These are phyloP conservation scores for Vitis amurensis DNA, from an alignment of 164 flowering plant species.

Conservation along the genomic window DNA sequence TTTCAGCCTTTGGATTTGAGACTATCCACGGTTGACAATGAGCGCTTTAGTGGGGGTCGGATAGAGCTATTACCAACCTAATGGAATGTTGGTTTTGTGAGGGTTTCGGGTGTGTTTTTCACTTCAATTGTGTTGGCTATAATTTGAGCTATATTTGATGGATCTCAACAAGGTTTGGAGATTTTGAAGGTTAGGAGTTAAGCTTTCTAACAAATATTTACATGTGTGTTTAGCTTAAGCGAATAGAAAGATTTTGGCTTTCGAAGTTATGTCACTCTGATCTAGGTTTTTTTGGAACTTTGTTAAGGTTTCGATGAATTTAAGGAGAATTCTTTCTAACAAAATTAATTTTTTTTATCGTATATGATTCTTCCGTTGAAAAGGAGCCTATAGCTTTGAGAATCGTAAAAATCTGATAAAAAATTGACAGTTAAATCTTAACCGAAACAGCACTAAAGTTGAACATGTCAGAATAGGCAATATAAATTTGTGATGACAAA, in stretches of 20 bases:
- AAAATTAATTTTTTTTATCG: background rate
- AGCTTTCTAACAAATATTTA: slow-evolving; percentile 38
- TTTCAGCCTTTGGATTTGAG: slow-evolving; percentile 29
- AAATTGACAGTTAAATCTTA: slow-evolving; percentile 9
- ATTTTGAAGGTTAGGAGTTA: slow-evolving; percentile 23
- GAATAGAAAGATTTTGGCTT: slow-evolving; percentile 14
- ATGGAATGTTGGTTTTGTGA: too few species aligned
- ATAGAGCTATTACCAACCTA: background rate
- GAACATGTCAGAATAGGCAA: slow-evolving; percentile 19
- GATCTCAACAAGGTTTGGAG: slow-evolving; percentile 28
- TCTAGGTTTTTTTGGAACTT: slow-evolving; percentile 13
- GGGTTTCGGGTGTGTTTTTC: slow-evolving; percentile 43
- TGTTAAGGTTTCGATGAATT: slow-evolving; percentile 6
- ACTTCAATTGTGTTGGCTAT: slow-evolving; percentile 21
- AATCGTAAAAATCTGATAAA: slow-evolving; percentile 19
- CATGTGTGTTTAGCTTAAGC: background rate
- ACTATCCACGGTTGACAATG: slow-evolving; percentile 32
- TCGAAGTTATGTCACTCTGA: slow-evolving; percentile 21
- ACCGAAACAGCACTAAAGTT: slow-evolving; percentile 22
- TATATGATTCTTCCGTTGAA: slow-evolving; percentile 8
- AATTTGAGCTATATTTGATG: slow-evolving; percentile 29
- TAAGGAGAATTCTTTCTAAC: background rate
- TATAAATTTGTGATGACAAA: too few species aligned
- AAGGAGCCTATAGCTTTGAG: slow-evolving; percentile 16
- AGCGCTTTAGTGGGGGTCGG: slow-evolving; percentile 3